Conservation (phyloP, 768 basidiomycete species). For the Phallus indusiatus region DNA sequence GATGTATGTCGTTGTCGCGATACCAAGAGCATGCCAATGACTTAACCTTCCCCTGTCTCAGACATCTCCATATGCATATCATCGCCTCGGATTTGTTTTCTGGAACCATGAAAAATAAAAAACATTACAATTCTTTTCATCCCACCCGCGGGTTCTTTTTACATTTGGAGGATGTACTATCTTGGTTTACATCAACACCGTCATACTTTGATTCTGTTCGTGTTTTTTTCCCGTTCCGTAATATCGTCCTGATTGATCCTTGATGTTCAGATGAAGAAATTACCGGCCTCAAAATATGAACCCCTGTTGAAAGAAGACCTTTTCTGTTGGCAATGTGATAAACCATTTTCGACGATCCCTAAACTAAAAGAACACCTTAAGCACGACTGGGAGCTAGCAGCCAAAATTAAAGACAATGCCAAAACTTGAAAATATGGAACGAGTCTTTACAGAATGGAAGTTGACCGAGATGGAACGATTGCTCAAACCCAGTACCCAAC, state of each 20-base stretch:
- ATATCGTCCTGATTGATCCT: background rate
- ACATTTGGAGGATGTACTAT: conserved; percentile 63
- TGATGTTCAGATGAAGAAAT: conserved; percentile 37
- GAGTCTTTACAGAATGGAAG: background rate
- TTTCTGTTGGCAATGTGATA: conserved; percentile 60
- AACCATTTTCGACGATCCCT: conserved; percentile 61
- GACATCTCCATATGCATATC: conserved; percentile 81
- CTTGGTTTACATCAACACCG: conserved; percentile 66
- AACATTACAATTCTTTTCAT: conserved; percentile 88
- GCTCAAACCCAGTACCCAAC: too few species aligned
- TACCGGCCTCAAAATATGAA: conserved; percentile 49
- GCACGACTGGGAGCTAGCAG: conserved; percentile 56
- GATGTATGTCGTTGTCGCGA: conserved; percentile 44
- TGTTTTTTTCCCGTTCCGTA: conserved; percentile 7
- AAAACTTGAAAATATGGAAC: background rate
- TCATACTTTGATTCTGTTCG: conserved; percentile 45
- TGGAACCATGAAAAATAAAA: conserved; percentile 69
- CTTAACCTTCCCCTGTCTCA: conserved; percentile 18
- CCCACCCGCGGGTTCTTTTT: conserved; percentile 80
- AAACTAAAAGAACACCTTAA: conserved; percentile 65
- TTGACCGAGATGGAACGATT: too few species aligned
- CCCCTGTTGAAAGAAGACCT: conserved; percentile 57
- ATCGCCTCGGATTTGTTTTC: conserved; percentile 71
- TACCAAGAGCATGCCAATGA: conserved; percentile 1
- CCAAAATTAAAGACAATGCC: background rate